Evolutionary conservation across 1,284 basidiomycete species (phyloP).

Genomic region (Vanrija humicola): DNA sequence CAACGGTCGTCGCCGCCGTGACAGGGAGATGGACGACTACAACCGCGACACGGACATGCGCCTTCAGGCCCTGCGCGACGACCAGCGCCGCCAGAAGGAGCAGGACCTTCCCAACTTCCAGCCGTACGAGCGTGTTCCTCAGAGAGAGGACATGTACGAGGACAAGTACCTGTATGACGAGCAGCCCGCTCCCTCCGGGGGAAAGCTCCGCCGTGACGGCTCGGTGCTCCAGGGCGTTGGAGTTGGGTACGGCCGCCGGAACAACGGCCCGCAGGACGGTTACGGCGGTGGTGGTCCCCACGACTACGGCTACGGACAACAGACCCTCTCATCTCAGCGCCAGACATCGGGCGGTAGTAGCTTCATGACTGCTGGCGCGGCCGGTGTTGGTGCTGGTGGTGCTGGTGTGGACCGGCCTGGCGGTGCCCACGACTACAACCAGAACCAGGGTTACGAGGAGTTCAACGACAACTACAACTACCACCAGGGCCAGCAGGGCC

Average conservation of each 20-base stretch:
- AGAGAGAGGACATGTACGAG: slow-evolving; percentile 25
- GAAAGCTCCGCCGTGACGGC: slow-evolving; percentile 14
- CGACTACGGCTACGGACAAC: slow-evolving; percentile 1
- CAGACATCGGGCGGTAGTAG: slow-evolving; percentile 4
- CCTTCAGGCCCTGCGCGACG: slow-evolving; percentile 37
- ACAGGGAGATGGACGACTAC: slow-evolving; percentile 27
- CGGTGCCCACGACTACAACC: slow-evolving; percentile 8
- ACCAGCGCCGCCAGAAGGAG: slow-evolving; percentile 33
- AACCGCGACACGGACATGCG: slow-evolving; percentile 24
- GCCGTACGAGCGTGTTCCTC: slow-evolving; percentile 31
- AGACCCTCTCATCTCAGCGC: slow-evolving; percentile 9
- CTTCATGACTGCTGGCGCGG: slow-evolving; percentile 1
- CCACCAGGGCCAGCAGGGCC: slow-evolving; percentile 9
- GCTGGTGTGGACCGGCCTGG: slow-evolving; percentile 31
- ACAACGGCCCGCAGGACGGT: background rate
- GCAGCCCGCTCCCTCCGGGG: background rate
- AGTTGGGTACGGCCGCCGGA: slow-evolving; percentile 24
- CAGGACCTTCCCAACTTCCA: slow-evolving; percentile 40
- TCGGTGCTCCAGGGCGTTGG: slow-evolving; percentile 39
- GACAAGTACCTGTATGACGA: slow-evolving; percentile 42
- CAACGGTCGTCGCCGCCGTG: slow-evolving; percentile 23
- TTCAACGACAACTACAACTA: slow-evolving; percentile 11
- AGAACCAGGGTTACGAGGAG: slow-evolving; percentile 11
- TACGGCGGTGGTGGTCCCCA: background rate
- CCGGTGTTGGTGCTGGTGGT: slow-evolving; percentile 23